phyloP scores from a whole-genome alignment of 345 rosid species.

The Pelargonium nanum region DNA sequence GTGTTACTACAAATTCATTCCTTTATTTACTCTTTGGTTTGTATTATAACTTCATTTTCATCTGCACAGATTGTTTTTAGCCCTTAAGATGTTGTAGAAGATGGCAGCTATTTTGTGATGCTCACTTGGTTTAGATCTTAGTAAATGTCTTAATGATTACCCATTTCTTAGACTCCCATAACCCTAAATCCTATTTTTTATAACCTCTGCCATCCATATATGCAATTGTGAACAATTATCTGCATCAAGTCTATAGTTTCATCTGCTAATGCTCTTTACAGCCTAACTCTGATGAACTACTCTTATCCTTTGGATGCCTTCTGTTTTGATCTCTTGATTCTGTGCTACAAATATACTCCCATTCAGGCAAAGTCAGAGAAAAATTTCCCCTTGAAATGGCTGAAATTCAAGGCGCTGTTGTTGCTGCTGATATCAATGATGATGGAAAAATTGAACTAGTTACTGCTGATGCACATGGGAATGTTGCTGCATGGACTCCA shows the following conservation, averaged over 20 bases:
- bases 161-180: not conserved
- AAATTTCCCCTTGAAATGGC: slow-evolving; percentile 98
- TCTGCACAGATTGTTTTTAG: too few relatives aligned
- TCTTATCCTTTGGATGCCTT: not conserved
- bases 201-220: too few relatives aligned
- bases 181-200: not conserved
- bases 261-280: too few relatives aligned
- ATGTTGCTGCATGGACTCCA: slow-evolving; percentile 96
- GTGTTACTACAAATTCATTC: not conserved
- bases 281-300: too few relatives aligned
- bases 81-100: not conserved
- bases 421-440: slow-evolving; percentile 97
- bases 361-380: slow-evolving; percentile 63
- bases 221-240: too few relatives aligned
- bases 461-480: slow-evolving; percentile 93
- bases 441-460: slow-evolving; percentile 97
- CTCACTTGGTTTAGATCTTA: not conserved
- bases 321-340: not conserved
- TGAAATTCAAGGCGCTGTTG: slow-evolving; percentile 91
- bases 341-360: slow-evolving; percentile 4
- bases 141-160: not conserved
- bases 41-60: not conserved
- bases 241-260: too few relatives aligned
- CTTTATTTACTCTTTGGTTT: not conserved
- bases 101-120: not conserved